A percentile compares a stretch with the other conserved stretches of the same genome.
Conservation (phyloP, 2,329 filamentous ascomycete genomes). For the Aspergillus sp. region DNA sequence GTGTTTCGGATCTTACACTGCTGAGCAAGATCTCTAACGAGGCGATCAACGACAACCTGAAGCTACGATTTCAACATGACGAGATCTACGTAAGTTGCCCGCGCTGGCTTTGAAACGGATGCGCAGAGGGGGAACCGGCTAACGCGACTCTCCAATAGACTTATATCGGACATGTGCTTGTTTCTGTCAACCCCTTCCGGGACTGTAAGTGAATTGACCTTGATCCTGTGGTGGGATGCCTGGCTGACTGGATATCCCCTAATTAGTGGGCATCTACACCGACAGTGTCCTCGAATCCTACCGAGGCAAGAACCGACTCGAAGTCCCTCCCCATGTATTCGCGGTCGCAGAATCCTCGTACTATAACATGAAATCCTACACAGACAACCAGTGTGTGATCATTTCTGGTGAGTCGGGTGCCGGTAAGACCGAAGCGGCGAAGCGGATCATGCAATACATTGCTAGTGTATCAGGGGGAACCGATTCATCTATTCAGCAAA, state of each 20-base stretch:
- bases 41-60: constrained; percentile 98
- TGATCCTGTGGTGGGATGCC: neutral
- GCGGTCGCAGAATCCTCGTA: constrained; percentile 94
- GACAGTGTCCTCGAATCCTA: constrained; percentile 91
- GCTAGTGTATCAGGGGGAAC: constrained; percentile 88
- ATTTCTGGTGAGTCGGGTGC: constrained; percentile 98
- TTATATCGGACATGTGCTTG: constrained; percentile 98
- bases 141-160: constrained; percentile 54
- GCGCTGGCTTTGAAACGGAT: constrained; percentile 13
- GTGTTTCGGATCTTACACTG: constrained; percentile 93
- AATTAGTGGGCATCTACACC: constrained; percentile 87
- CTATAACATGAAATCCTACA: constrained; percentile 99
- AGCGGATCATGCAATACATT: constrained; percentile 99
- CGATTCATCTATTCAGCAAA: constrained; percentile 86
- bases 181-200: constrained; percentile 97
- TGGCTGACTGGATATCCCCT: constrained; percentile 35
- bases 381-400: constrained; percentile 98
- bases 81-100: constrained; percentile 76
- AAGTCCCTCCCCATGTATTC: constrained; percentile 92
- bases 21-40: constrained; percentile 99
- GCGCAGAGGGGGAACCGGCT: constrained; percentile 14
- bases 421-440: constrained; percentile 97
- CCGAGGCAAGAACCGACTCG: constrained; percentile 92
- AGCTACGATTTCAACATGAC: constrained; percentile 94
- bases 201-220: constrained; percentile 60